Evolutionary conservation across 441 rosid genomes (phyloP).

Genomic region (Manihot esculenta): DNA sequence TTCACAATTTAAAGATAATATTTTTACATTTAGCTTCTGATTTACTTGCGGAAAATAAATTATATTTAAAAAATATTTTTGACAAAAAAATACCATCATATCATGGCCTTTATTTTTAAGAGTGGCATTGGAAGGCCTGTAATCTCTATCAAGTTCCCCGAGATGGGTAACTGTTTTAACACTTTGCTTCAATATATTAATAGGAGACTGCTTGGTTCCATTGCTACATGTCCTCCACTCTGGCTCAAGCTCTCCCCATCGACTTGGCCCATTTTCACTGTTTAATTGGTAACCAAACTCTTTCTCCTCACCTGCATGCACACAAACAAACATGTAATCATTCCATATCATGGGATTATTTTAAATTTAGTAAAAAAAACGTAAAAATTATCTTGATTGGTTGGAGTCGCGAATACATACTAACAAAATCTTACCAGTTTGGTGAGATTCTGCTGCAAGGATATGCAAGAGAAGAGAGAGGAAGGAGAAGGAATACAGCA

Average conservation of each 20-base stretch:
- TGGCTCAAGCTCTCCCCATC: constrained; percentile 64
- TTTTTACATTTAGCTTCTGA: no score
- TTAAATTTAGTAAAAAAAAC: no score
- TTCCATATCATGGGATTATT: no score
- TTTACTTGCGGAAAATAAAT: no score
- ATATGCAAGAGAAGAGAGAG: background rate
- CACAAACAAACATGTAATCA: no score
- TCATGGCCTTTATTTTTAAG: constrained; percentile 85
- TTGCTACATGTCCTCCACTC: constrained; percentile 64
- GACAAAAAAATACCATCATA: constrained; percentile 74
- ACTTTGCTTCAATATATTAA: constrained; percentile 51
- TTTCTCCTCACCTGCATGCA: constrained; percentile 61
- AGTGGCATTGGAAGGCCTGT: constrained; percentile 51
- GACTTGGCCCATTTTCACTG: constrained; percentile 46
- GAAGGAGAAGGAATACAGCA: constrained; percentile 24
- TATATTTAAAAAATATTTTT: no score
- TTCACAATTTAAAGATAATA: background rate
- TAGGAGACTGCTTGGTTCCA: constrained; percentile 80
- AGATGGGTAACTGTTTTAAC: constrained; percentile 50
- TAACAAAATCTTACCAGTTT: constrained; percentile 33
- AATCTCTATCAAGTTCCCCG: constrained; percentile 47
- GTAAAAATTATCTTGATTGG: no score
- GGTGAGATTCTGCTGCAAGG: constrained; percentile 22
- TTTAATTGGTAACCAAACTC: constrained; percentile 48
- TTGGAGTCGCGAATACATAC: no score